Base-by-base conservation (phyloP, 2,329 filamentous ascomycete genomes). In the Allantophomopsis lycopodina region DNA sequence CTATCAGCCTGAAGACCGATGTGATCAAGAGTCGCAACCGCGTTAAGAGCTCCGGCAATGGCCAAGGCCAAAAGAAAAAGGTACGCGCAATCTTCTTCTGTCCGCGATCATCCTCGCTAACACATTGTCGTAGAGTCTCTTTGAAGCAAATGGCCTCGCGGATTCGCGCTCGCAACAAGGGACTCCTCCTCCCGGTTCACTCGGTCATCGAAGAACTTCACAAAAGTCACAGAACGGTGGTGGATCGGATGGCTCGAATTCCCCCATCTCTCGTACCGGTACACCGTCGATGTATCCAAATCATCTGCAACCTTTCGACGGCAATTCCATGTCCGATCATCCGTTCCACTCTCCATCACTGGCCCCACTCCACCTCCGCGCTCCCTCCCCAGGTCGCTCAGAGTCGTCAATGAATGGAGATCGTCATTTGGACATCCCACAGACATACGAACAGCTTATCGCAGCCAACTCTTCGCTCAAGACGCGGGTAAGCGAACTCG, bases 1-100 rank as follows among this genome's bases (percentile, higher is more conserved):
- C 91, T 50, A 95, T 94, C 59, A 94, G 85, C 52, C 73, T 98
- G 53, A 98, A 98, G 71, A 96, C 91, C 37, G 91, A 98, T 68
- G 89, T 96, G 50, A 98, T 98, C 67, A 98, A 98, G 70, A 95
- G 88, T 67, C 86, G 91, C 55, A 98, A 98, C 64, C 79, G 91
- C 48, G 89, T 96, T 51, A 96, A 96, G 70, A 91, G 87, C 20
- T 74, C 76, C 60, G 73, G 75, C 40, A 76, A 83, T 7, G 84
- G 68, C 2, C 73, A 88, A 46, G 77, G 79, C 36, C 83, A 85
- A 54, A 88, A 79, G 61, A 78, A 87, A 62, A 94, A 93, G 79
- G 85, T 86, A 65, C 55, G 63, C 56, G 37, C 35, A 40, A 31
- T 20, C 23, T 39, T 39, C 33, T 38, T 35, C 20, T 39, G 38